Evolutionary conservation across 192 early-diverging fungal genomes (phyloP), one percentile per base, ranked within the genome.

Genomic region (Spinellus fusiger): DNA sequence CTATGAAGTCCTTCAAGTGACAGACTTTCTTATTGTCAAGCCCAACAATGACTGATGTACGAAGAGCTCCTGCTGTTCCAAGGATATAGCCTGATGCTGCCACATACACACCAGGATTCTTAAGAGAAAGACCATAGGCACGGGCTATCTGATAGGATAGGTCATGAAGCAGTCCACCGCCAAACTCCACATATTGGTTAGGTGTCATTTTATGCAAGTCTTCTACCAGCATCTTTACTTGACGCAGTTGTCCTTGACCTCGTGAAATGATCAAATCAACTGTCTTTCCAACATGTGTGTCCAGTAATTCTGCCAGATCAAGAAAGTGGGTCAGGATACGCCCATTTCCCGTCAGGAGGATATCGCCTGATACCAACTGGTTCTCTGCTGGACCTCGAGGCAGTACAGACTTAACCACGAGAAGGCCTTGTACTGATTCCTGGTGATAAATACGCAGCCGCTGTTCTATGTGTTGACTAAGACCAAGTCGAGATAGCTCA

Each of bases 181-280:
- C 94, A 47, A 93, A 79, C 58, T 92, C 86, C 12, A 98, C 80
- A 65, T 84, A 91, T 12, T 86, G 79, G 55, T 91, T 80, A 0
- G 94, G 93, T 7, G 92, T 91, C 26, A 91, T 80, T 0, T 71
- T 66, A 63, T 89, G 86, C 55, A 92, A 68, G 61, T 92, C 84
- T 70, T 92, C 80, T 1, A 89, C 85, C 4, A 48, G 29, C 15
- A 81, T 50, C 15, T 70, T 62, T 26, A 82, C 34, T 3, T 72
- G 59, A 7, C 66, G 28, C 5, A 74, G 27, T 9, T 67, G 35
- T 32, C 73, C 59, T 16, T 74, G 71, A 35, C 80, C 84, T 25
- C 87, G 83, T 25, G 74, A 68, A 13, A 90, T 76, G 0, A 79
- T 77, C 22, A 92, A 20, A 0, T 40, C 50, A 10, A 90, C 34